Evolutionary conservation across 805 yeast species (phyloP).

Genomic region (Priceomyces castillae): DNA sequence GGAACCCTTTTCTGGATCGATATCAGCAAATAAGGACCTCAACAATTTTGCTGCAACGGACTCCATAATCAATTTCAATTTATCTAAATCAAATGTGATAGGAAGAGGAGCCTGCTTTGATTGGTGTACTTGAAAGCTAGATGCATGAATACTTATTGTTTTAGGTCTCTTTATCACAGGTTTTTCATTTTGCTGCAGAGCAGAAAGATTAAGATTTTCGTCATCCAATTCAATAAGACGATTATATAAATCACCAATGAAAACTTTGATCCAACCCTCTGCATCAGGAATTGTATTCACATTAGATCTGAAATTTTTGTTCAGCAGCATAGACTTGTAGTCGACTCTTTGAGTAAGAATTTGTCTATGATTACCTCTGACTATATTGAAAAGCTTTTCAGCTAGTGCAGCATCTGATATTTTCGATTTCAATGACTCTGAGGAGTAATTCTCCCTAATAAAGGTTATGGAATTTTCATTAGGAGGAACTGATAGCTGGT

Average conservation of each 20-base stretch:
- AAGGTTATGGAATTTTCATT: slow-evolving; percentile 42
- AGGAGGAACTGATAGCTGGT: slow-evolving; percentile 50
- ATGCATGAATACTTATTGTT: slow-evolving; percentile 45
- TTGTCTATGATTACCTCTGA: slow-evolving; percentile 58
- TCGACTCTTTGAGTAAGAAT: slow-evolving; percentile 58
- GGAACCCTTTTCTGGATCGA: slow-evolving; percentile 18
- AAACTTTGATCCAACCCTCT: slow-evolving; percentile 76
- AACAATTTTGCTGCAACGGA: slow-evolving; percentile 36
- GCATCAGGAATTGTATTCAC: slow-evolving; percentile 57
- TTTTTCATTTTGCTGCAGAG: slow-evolving; percentile 19
- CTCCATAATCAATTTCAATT: slow-evolving; percentile 28
- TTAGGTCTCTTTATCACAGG: slow-evolving; percentile 48
- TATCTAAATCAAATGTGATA: slow-evolving; percentile 34
- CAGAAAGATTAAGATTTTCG: slow-evolving; percentile 43
- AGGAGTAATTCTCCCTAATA: slow-evolving; percentile 49
- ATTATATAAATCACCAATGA: slow-evolving; percentile 71
- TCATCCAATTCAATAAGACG: slow-evolving; percentile 73
- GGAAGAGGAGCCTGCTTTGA: slow-evolving; percentile 45
- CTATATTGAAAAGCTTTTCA: slow-evolving; percentile 53
- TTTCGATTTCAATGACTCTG: slow-evolving; percentile 19
- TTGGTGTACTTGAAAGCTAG: slow-evolving; percentile 19
- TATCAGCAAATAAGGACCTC: slow-evolving; percentile 35
- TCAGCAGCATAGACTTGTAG: slow-evolving; percentile 84
- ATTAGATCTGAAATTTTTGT: slow-evolving; percentile 68
- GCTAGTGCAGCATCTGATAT: slow-evolving; percentile 50